Percentiles rank a stretch among this genome's conserved stretches.
Evolutionary conservation across 495 filamentous ascomycete genomes (phyloP).

Genomic region (Neurospora sp.): DNA sequence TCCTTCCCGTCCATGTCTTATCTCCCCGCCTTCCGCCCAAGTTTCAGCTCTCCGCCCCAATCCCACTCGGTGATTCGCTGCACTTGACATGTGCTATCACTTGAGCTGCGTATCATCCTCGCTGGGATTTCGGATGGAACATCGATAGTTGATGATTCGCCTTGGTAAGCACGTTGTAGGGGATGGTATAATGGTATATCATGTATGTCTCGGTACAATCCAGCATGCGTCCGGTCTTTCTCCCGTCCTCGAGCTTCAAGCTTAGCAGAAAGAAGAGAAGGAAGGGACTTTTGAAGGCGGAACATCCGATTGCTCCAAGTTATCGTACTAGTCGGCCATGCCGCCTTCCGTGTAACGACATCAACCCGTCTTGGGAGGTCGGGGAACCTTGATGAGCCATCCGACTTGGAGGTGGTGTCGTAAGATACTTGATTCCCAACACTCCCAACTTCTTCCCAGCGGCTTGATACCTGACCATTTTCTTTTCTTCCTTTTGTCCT

Average conservation of each 20-base stretch:
- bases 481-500: background rate
- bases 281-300: background rate
- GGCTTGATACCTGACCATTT: background rate
- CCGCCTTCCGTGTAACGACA: background rate
- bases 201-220: background rate
- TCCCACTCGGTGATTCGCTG: background rate
- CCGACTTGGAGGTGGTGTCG: background rate
- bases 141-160: background rate
- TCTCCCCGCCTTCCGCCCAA: background rate
- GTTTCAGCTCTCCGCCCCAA: background rate
- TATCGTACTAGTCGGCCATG: background rate
- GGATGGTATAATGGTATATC: background rate
- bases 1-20: background rate
- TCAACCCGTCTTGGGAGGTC: background rate
- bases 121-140: background rate
- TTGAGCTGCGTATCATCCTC: background rate
- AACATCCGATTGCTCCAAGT: background rate
- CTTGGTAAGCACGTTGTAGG: background rate
- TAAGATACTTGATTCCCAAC: background rate
- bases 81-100: background rate
- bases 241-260: background rate
- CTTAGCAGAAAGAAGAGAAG: background rate
- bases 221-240: background rate
- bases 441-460: background rate
- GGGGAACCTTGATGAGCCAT: background rate